Base-by-base conservation (phyloP, 2,329 filamentous ascomycete species). In the Saccharata proteae region DNA sequence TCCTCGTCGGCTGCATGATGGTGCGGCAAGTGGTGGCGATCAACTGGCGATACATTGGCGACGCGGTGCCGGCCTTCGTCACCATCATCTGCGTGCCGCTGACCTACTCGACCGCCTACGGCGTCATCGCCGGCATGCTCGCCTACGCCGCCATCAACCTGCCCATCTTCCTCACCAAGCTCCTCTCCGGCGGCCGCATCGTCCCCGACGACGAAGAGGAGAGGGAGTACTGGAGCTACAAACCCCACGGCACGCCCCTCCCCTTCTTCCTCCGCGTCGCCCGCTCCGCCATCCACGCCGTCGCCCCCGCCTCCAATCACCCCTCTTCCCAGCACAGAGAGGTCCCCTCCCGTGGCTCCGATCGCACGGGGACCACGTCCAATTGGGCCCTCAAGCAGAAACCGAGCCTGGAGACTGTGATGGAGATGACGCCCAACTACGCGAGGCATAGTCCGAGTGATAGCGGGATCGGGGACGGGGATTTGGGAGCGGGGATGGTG, bases 1-100 rank as follows among this genome's bases (percentile, higher is more conserved):
- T 14, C 12, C 15, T 55, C 47, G 53, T 58, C 30, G 84, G 84
- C 11, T 77, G 77, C 26, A 77, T 92, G 70, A 92, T 92, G 84
- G 55, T 56, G 43, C 52, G 74, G 70, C 46, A 73, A 71, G 43
- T 71, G 72, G 11, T 78, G 73, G 77, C 84, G 38, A 84, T 93
- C 61, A 93, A 93, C 61, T 93, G 84, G 84, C 64, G 65, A 22
- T 92, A 93, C 55, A 67, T 83, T 35, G 82, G 83, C 30, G 84
- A 93, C 51, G 77, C 80, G 2, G 65, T 93, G 7, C 84, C 84
- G 0, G 82, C 84, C 3, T 92, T 92, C 54, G 63, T 92, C 20
- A 85, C 80, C 25, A 75, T 93, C 39, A 74, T 77, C 41, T 65
- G 86, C 42, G 92, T 92, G 77, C 83, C 84, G 0, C 90, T 92